These are phyloP conservation scores for Sisymbrium irio DNA, from an alignment of 345 rosid species.

Conservation along the genomic window DNA sequence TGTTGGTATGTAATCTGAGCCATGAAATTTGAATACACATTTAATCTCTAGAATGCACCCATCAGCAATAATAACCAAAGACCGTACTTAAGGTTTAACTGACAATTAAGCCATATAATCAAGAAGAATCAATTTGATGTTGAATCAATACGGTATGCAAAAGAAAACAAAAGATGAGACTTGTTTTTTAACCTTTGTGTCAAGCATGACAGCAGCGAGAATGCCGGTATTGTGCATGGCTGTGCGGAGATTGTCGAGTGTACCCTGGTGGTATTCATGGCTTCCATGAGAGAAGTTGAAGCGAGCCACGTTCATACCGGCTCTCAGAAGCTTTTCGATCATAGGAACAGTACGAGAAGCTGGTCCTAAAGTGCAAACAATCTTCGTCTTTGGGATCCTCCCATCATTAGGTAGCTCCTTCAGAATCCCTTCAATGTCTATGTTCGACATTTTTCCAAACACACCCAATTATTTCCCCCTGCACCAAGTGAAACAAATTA, in stretches of 20 bases:
- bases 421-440: conserved; percentile 78
- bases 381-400: conserved; percentile 79
- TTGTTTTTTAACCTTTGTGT: conserved; percentile 51
- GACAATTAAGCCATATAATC: background rate
- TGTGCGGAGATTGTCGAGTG: conserved; percentile 66
- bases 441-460: conserved; percentile 62
- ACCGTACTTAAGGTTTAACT: background rate
- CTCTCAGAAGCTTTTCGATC: conserved; percentile 85
- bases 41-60: background rate
- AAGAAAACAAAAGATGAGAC: background rate
- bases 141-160: too few species aligned
- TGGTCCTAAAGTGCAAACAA: conserved; percentile 93
- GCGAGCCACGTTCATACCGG: conserved; percentile 97
- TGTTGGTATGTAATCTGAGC: background rate
- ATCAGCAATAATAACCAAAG: background rate
- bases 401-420: conserved; percentile 55
- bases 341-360: conserved; percentile 80
- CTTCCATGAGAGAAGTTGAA: conserved; percentile 99
- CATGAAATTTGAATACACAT: background rate
- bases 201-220: conserved; percentile 77
- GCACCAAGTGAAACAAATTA: background rate
- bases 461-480: background rate
- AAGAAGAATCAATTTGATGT: background rate
- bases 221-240: conserved; percentile 71
- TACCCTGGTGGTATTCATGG: conserved; percentile 87